Percentiles rank a stretch among this genome's conserved stretches.
These are phyloP conservation scores for Coemansia sp. DNA, from an alignment of 192 early-diverging fungal species.

Conservation along the genomic window DNA sequence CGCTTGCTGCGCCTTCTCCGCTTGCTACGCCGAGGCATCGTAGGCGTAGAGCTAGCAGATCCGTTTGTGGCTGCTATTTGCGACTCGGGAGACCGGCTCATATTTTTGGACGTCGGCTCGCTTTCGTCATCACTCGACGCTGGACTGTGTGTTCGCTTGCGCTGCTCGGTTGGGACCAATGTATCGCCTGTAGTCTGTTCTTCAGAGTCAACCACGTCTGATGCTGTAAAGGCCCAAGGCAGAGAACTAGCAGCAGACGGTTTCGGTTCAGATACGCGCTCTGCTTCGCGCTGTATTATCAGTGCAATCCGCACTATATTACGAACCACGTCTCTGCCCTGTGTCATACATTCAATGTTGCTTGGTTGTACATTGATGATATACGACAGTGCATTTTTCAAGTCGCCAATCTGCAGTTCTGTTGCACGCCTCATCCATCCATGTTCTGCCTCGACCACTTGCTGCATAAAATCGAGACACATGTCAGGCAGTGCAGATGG, in stretches of 20 bases:
- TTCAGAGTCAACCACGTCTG: neutral
- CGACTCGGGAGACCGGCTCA: neutral
- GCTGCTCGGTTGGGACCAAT: neutral
- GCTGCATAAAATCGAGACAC: neutral
- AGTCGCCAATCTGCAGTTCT: no score
- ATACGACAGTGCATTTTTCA: no score
- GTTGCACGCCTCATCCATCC: neutral
- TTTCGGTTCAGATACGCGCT: no score
- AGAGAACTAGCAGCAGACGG: neutral
- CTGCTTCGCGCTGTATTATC: neutral
- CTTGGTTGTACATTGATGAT: no score
- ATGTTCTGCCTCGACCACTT: neutral
- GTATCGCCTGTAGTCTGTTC: no score
- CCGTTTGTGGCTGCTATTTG: neutral
- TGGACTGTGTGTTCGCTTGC: neutral
- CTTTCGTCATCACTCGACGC: neutral
- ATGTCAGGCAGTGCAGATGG: neutral
- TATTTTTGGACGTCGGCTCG: neutral
- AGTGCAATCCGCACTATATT: neutral
- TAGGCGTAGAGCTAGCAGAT: neutral
- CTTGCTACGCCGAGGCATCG: neutral
- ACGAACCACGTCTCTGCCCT: neutral
- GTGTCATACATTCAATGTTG: no score
- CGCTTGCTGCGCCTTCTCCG: conserved; percentile 6
- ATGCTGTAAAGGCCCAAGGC: neutral